These are phyloP conservation scores for Ganoderma sinense DNA, from an alignment of 1,284 basidiomycete species.

Conservation along the genomic window DNA sequence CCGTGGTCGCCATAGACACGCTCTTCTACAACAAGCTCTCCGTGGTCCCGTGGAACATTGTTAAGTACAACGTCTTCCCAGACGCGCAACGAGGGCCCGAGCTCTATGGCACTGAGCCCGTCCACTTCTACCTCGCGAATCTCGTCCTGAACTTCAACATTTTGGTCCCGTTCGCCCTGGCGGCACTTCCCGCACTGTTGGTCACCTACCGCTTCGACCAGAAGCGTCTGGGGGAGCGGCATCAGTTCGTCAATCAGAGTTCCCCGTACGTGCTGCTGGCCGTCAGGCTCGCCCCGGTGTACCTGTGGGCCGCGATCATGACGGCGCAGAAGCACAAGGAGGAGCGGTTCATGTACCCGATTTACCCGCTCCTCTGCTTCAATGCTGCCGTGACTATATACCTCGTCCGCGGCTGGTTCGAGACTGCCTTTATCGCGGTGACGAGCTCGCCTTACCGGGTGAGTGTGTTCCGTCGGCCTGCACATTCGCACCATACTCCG, in stretches of 20 bases:
- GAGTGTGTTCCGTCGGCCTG: constrained; percentile 37
- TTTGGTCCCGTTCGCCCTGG: constrained; percentile 80
- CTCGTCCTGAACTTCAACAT: constrained; percentile 95
- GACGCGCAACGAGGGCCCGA: constrained; percentile 83
- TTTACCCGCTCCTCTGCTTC: constrained; percentile 91
- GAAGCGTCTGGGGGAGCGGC: constrained; percentile 77
- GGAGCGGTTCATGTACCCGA: constrained; percentile 97
- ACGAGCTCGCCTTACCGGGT: constrained; percentile 89
- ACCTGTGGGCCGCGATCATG: constrained; percentile 88
- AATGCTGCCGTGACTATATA: constrained; percentile 91
- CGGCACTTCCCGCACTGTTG: constrained; percentile 82
- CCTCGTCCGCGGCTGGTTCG: constrained; percentile 86
- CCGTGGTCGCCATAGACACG: constrained; percentile 84
- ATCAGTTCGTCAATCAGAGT: constrained; percentile 63
- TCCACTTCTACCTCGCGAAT: constrained; percentile 86
- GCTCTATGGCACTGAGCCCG: constrained; percentile 93
- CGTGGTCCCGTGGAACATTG: constrained; percentile 92
- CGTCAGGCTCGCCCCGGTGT: constrained; percentile 84
- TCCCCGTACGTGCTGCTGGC: constrained; percentile 83
- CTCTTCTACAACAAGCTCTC: constrained; percentile 85
- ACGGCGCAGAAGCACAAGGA: constrained; percentile 93
- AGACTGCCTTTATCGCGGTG: constrained; percentile 73
- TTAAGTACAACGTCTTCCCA: constrained; percentile 93
- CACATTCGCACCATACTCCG: not conserved
- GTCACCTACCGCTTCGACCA: constrained; percentile 81